Base-by-base conservation (phyloP, 352 stramenopile species). In the Ochromonadaceae sp. region DNA sequence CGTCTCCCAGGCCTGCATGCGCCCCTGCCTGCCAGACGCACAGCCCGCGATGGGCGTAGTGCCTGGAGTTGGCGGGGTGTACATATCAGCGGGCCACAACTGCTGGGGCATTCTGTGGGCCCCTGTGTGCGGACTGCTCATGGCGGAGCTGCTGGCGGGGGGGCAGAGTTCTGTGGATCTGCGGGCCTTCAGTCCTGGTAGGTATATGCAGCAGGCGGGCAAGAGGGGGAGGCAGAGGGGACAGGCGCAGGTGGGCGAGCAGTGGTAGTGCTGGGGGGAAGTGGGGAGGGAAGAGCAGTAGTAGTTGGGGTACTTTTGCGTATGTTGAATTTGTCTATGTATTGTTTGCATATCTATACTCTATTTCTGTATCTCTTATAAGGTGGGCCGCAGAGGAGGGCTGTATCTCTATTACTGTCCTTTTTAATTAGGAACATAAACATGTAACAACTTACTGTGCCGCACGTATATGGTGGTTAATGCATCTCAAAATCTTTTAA, bases 81-180 rank as follows among this genome's bases (percentile, higher is more conserved):
- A 82, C 65, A 81, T 88, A 25, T 82, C 81, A 72, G 76, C 77
- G 20, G 82, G 78, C 22, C 81, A 89, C 62, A 90, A 90, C 67
- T 87, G 81, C 57, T 89, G 81, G 81, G 65, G 69, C 20, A 88
- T 90, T 62, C 72, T 84, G 0, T 90, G 82, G 80, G 80, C 80
- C 17, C 82, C 81, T 10, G 78, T 80, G 35, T 81, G 70, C 63
- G 82, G 82, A 1, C 69, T 79, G 52, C 67, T 70, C 5, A 85
- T 90, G 65, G 38, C 79, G 15, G 82, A 90, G 67, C 71, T 90
- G 22, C 50, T 90, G 43, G 69, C 83, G 30, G 75, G 85, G n/a
- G 82, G 82, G 2, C 38, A 42, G 36, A 66, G 63, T 20, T 35
- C 42, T 15, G 56, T 42, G 20, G 46, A 77, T 48, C 49, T 79